Evolutionary conservation across 495 filamentous ascomycete species (phyloP).

Genomic region (Hapsidospora chrysogenum): DNA sequence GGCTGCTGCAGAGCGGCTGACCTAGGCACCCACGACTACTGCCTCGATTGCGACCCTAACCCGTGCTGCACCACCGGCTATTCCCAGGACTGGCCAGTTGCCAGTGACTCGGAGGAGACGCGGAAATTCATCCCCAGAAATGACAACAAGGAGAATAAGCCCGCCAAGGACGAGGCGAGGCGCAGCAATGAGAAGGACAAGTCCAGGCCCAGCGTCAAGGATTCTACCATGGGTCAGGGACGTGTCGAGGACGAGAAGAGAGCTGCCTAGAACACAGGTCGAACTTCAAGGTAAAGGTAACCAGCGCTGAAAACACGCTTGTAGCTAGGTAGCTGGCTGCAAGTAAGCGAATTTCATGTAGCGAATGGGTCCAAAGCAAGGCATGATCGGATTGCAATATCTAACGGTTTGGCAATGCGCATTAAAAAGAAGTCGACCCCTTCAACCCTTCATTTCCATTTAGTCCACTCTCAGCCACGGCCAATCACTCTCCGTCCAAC

Average conservation of each 20-base stretch:
- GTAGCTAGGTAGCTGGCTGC: too few relatives aligned
- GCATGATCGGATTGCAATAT: constrained; percentile 2
- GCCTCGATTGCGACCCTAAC: constrained; percentile 1
- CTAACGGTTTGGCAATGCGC: constrained; percentile 1
- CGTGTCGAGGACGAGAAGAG: background rate
- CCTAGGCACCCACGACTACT: constrained; percentile 2
- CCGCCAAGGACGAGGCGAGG: background rate
- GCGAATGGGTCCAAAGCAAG: background rate
- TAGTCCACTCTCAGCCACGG: background rate
- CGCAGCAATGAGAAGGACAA: background rate
- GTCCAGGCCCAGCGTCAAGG: background rate
- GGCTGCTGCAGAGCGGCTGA: constrained; percentile 1
- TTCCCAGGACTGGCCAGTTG: background rate
- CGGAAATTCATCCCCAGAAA: background rate
- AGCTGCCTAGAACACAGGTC: background rate
- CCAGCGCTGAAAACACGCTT: too few relatives aligned
- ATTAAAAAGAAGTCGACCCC: constrained; percentile 1
- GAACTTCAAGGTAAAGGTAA: too few relatives aligned
- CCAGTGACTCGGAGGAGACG: background rate
- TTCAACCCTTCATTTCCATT: constrained; percentile 1
- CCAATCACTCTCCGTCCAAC: background rate
- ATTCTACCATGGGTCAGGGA: background rate
- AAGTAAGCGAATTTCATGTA: background rate
- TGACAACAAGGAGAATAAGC: background rate
- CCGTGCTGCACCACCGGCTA: background rate